A percentile compares a stretch with the other conserved stretches of the same genome.
These are phyloP conservation scores for Quercus parvula DNA, from an alignment of 306 rosid species.

Conservation along the genomic window DNA sequence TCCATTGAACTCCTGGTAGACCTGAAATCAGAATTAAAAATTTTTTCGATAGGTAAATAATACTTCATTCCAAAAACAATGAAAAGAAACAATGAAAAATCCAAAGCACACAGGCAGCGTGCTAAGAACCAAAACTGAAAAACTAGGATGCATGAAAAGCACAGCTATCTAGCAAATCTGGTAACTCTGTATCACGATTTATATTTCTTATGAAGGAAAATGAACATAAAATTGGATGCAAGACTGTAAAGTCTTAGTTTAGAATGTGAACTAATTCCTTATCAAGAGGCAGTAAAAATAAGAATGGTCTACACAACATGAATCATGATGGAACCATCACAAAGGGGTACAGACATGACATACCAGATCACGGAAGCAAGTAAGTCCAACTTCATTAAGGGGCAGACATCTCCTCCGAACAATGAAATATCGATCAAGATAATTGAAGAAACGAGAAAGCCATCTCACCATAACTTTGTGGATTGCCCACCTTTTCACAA, in stretches of 20 bases:
- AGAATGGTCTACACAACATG: neutral
- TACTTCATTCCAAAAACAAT: too few species aligned
- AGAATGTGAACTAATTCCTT: neutral
- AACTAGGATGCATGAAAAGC: too few species aligned
- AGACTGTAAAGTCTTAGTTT: neutral
- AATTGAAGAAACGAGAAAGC: constrained; percentile 59
- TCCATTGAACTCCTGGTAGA: constrained; percentile 54
- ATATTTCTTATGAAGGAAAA: neutral
- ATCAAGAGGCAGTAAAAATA: neutral
- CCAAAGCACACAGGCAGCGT: too few species aligned
- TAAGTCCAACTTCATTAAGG: constrained; percentile 52
- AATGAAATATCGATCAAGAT: constrained; percentile 54
- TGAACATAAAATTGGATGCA: neutral
- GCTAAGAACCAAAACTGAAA: too few species aligned
- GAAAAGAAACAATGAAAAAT: too few species aligned
- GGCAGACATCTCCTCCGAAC: constrained; percentile 52
- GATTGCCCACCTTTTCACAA: constrained; percentile 76
- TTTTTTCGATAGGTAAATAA: neutral
- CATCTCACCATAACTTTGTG: constrained; percentile 73
- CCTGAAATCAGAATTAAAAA: constrained; percentile 37
- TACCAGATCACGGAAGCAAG: constrained; percentile 67
- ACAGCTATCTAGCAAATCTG: too few species aligned
- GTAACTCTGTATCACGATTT: neutral
- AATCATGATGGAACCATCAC: neutral
- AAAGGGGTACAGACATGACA: constrained; percentile 8